phyloP scores from a whole-genome alignment of 2,329 filamentous ascomycete species.

The Penicillium sp. region DNA sequence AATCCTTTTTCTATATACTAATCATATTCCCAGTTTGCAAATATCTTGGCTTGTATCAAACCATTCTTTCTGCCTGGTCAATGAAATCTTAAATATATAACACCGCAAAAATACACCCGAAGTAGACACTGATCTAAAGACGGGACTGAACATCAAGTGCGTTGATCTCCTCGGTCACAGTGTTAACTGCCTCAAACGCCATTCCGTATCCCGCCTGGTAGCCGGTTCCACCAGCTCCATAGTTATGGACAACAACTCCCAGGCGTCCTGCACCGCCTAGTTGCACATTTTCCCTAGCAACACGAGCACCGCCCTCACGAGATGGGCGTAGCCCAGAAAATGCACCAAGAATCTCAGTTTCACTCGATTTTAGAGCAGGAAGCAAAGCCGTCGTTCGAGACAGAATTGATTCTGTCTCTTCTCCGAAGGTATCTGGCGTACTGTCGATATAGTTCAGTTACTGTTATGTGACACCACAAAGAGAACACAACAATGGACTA shows the following conservation, averaged over 20 bases:
- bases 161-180: neutral
- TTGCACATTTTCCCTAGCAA: slow-evolving; percentile 10
- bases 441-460: slow-evolving; percentile 24
- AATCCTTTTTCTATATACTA: neutral
- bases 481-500: neutral
- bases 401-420: slow-evolving; percentile 42
- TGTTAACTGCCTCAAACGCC: slow-evolving; percentile 15
- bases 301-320: slow-evolving; percentile 16
- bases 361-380: slow-evolving; percentile 25
- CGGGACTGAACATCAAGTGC: neutral
- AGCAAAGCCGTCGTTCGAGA: slow-evolving; percentile 35
- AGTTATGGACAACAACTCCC: slow-evolving; percentile 20
- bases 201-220: slow-evolving; percentile 40
- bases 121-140: neutral
- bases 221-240: slow-evolving; percentile 48
- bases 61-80: neutral
- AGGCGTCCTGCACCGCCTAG: neutral
- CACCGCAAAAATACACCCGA: neutral
- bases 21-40: neutral
- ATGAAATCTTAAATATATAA: neutral
- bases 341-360: slow-evolving; percentile 37
- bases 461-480: neutral
- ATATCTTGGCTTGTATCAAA: neutral
- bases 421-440: slow-evolving; percentile 32
- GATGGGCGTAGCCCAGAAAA: slow-evolving; percentile 20